Base-by-base conservation (phyloP, 371 early-diverging fungal species). In the Syncephalastrum sp. region DNA sequence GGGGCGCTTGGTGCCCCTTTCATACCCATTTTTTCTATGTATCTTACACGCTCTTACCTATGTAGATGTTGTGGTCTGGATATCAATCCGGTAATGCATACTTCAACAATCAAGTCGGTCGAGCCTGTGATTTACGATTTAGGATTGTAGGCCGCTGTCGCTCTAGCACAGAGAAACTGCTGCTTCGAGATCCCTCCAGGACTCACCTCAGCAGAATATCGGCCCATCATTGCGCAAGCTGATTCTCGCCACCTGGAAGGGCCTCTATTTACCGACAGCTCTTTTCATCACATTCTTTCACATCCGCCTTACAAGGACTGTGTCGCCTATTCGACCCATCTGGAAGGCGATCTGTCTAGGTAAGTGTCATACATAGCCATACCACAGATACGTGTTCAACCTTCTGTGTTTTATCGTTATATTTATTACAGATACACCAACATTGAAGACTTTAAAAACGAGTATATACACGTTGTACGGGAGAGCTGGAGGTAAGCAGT, bases 271-370 rank as follows among this genome's bases (percentile, higher is more conserved):
- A 78, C 67, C 24, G 82, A 77, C 46, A 85, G 83, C 42, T 77
- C 83, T 0, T 94, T 89, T 60, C 92, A 93, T 69, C 93, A 93
- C 62, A 77, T 95, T 5, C 79, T 95, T 25, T 91, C 93, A 0
- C 96, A 95, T 63, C 96, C 96, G 16, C 96, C 96, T 0, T 95
- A 95, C 75, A 95, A 95, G 68, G 94, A 95, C 65, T 95, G 95
- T 58, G 91, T 92, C 0, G 81, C 86, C 1, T 91, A 91, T 57
- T 84, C 84, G 4, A 79, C 81, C 2, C 82, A 88, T 65, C 79
- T 92, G 19, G 88, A 86, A 17, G 94, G 94, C 10, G 96, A 95
- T 54, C 74, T 95, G 44, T 88, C 88, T 0, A 75, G 85, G 78
- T 75, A 65, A 56, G 14, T 3, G 25, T 38, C 12, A 33, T 51